These are phyloP conservation scores for Haplosporangium sp. DNA, from an alignment of 371 early-diverging fungal species.

Conservation along the genomic window DNA sequence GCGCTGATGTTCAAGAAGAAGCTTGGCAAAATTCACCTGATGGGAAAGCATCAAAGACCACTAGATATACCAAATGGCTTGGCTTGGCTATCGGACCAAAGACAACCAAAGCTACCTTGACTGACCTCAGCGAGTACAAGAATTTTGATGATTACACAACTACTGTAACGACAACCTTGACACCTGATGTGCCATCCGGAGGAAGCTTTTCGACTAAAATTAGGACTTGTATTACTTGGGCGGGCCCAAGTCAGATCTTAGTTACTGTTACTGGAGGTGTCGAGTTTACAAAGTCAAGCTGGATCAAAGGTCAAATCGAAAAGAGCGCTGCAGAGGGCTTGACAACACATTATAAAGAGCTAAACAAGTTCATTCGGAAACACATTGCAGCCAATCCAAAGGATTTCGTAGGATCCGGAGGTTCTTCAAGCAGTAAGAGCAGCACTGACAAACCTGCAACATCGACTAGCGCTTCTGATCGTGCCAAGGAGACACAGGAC, in stretches of 20 bases:
- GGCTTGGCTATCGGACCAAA: slow-evolving; percentile 73
- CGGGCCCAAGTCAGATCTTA: slow-evolving; percentile 68
- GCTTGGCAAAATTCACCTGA: slow-evolving; percentile 38
- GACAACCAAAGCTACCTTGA: slow-evolving; percentile 73
- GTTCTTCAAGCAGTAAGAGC: neutral
- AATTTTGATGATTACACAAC: slow-evolving; percentile 72
- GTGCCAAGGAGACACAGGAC: neutral
- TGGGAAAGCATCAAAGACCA: slow-evolving; percentile 31
- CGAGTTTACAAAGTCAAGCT: slow-evolving; percentile 78
- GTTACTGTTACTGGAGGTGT: slow-evolving; percentile 76
- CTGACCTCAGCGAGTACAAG: slow-evolving; percentile 66
- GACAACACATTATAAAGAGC: slow-evolving; percentile 65
- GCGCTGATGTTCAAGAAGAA: slow-evolving; percentile 48
- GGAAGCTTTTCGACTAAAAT: slow-evolving; percentile 80
- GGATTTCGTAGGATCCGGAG: slow-evolving; percentile 13
- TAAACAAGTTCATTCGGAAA: slow-evolving; percentile 68
- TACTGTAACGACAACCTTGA: slow-evolving; percentile 72
- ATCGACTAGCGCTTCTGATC: neutral
- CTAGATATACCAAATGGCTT: slow-evolving; percentile 45
- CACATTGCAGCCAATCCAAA: slow-evolving; percentile 60
- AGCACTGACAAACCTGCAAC: neutral
- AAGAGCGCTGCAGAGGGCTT: slow-evolving; percentile 78
- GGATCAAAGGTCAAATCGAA: slow-evolving; percentile 84
- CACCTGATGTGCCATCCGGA: slow-evolving; percentile 91
- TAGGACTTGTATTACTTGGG: slow-evolving; percentile 87